Percentiles rank a stretch among this genome's conserved stretches.
phyloP scores from a whole-genome alignment of 75 land plant genomes.

The Pinus albicaulis region DNA sequence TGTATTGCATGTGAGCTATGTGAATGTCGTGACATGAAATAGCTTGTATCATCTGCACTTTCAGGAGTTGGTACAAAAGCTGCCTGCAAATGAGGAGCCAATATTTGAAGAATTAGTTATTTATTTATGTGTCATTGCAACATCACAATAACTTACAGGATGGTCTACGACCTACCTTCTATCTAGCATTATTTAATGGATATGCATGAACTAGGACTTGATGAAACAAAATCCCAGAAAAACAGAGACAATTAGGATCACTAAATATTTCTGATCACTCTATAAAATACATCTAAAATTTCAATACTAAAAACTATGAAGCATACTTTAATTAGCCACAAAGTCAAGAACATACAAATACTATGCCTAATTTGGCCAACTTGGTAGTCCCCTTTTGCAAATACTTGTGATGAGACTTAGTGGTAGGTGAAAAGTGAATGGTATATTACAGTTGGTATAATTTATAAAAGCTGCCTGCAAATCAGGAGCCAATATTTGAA shows the following conservation, averaged over 20 bases:
- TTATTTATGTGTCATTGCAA: not conserved
- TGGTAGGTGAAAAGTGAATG: no score
- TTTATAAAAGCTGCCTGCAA: constrained; percentile 68
- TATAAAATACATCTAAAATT: not conserved
- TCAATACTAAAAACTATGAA: not conserved
- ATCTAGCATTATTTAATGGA: not conserved
- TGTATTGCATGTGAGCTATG: constrained; percentile 14
- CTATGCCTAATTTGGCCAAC: not conserved
- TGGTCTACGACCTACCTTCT: not conserved
- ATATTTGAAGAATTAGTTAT: not conserved
- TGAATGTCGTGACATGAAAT: constrained; percentile 50
- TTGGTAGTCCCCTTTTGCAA: no score
- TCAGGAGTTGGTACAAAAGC: constrained; percentile 69
- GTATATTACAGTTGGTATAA: constrained; percentile 28
- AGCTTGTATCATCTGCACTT: constrained; percentile 63
- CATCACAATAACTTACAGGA: not conserved
- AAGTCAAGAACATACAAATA: not conserved
- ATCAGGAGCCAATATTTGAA: not conserved
- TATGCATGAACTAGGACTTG: no score
- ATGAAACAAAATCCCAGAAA: no score
- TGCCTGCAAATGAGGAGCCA: constrained; percentile 37
- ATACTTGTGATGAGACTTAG: no score
- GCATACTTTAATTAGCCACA: not conserved
- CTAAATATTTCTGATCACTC: no score
- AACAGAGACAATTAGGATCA: no score